Evolutionary conservation across 306 rosid genomes (phyloP).

Genomic region (Rubus parviflorus): DNA sequence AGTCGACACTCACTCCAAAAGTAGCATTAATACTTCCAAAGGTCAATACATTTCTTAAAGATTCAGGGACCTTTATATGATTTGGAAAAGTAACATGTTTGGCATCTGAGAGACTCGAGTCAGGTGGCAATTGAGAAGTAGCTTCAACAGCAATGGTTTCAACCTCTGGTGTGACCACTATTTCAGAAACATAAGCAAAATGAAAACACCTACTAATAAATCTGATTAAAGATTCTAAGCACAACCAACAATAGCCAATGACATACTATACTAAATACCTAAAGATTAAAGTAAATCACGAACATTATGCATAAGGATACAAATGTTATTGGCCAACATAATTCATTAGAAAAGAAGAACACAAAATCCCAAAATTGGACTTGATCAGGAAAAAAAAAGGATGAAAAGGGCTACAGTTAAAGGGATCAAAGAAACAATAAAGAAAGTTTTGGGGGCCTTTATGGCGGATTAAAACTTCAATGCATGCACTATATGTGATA

Average conservation of each 20-base stretch:
- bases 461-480: not conserved
- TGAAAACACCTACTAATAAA: not conserved
- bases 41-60: constrained; percentile 66
- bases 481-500: not conserved
- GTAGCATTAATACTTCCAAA: constrained; percentile 73
- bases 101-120: constrained; percentile 27
- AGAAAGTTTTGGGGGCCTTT: not conserved
- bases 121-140: constrained; percentile 37
- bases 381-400: not conserved
- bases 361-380: not conserved
- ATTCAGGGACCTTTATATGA: constrained; percentile 73
- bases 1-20: constrained; percentile 32
- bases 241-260: not conserved
- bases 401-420: not conserved
- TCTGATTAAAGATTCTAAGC: not conserved
- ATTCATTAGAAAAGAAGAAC: not conserved
- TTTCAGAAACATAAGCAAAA: constrained; percentile 37
- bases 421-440: not conserved
- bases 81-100: constrained; percentile 74
- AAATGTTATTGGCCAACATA: not conserved
- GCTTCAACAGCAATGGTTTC: constrained; percentile 37
- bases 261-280: not conserved
- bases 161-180: constrained; percentile 46
- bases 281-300: not conserved
- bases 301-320: not conserved